A percentile compares a stretch with the other conserved stretches of the same genome.
These are phyloP conservation scores for Solanum peruvianum DNA, from an alignment of 257 asterid genomes.

Conservation along the genomic window DNA sequence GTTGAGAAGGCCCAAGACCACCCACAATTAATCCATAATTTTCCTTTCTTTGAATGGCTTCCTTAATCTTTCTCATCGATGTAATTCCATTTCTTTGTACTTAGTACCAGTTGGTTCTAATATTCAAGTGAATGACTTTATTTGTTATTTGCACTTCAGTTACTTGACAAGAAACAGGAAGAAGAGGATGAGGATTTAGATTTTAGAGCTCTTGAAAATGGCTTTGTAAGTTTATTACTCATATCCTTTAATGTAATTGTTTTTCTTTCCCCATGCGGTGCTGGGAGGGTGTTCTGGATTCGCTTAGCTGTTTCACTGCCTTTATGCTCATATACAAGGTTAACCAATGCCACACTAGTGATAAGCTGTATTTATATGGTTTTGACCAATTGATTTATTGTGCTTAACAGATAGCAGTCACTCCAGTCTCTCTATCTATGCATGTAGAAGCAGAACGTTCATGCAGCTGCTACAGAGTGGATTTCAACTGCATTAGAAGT, in stretches of 20 bases:
- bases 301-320: not conserved
- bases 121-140: not conserved
- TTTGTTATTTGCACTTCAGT: constrained; percentile 20
- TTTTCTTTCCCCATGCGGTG: not conserved
- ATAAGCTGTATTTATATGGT: not conserved
- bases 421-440: constrained; percentile 14
- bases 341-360: not conserved
- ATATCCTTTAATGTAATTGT: not conserved
- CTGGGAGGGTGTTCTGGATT: not conserved
- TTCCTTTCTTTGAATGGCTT: not conserved
- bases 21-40: too few species aligned
- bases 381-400: not conserved
- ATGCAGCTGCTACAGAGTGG: constrained; percentile 27
- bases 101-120: not conserved
- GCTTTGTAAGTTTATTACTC: constrained; percentile 49
- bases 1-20: too few species aligned
- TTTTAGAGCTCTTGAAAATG: constrained; percentile 72
- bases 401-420: constrained; percentile 21
- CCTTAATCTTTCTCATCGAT: not conserved
- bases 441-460: constrained; percentile 12
- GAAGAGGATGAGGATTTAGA: constrained; percentile 77
- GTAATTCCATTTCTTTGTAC: not conserved
- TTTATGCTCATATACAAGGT: not conserved
- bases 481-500: constrained; percentile 14
- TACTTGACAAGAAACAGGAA: constrained; percentile 59